Conservation (phyloP, 2,329 filamentous ascomycete genomes). For the Corinectria fuckeliana region DNA sequence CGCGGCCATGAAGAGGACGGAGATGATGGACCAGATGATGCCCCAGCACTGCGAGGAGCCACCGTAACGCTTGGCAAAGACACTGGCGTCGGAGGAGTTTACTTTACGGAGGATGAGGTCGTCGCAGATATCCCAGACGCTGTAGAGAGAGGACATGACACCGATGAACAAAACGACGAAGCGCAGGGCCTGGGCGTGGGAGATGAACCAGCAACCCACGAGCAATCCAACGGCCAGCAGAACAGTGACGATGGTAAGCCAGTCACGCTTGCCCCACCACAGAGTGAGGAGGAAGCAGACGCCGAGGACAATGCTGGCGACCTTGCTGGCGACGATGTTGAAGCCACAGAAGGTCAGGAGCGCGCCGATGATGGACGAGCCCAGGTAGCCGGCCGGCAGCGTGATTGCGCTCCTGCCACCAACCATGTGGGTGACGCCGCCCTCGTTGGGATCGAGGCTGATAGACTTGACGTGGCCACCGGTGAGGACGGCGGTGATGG, state of each 20-base stretch:
- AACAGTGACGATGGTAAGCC: slow-evolving; percentile 76
- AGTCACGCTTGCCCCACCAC: slow-evolving; percentile 82
- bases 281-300: slow-evolving; percentile 79
- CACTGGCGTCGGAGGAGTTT: slow-evolving; percentile 79
- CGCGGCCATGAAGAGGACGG: slow-evolving; percentile 72
- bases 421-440: slow-evolving; percentile 78
- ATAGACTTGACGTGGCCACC: slow-evolving; percentile 78
- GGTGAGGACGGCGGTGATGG: slow-evolving; percentile 73
- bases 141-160: slow-evolving; percentile 82
- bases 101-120: slow-evolving; percentile 82
- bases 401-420: slow-evolving; percentile 75
- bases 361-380: slow-evolving; percentile 77
- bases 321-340: slow-evolving; percentile 79
- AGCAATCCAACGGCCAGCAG: slow-evolving; percentile 73
- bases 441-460: slow-evolving; percentile 77
- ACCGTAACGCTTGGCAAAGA: slow-evolving; percentile 79
- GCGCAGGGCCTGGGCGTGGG: slow-evolving; percentile 74
- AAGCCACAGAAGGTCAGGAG: slow-evolving; percentile 82
- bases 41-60: slow-evolving; percentile 85
- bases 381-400: slow-evolving; percentile 78
- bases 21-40: slow-evolving; percentile 77
- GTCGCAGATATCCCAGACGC: slow-evolving; percentile 86
- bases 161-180: slow-evolving; percentile 82
- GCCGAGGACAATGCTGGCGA: slow-evolving; percentile 76
- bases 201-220: slow-evolving; percentile 80